These are phyloP conservation scores for Fraxinus cuspidata DNA, from an alignment of 257 asterid species.

Conservation along the genomic window DNA sequence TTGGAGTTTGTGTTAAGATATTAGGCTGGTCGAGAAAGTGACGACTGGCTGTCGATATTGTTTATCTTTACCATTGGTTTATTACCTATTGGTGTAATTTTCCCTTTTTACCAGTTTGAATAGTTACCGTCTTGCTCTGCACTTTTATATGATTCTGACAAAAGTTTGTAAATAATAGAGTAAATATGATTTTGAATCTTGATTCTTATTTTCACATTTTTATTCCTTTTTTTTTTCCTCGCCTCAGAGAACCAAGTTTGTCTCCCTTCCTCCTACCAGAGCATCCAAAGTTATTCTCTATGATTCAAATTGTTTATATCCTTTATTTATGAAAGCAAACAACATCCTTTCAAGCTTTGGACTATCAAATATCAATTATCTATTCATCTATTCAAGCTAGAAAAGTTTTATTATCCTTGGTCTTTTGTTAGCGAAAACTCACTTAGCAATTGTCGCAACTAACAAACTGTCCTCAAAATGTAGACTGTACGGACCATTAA, in stretches of 20 bases:
- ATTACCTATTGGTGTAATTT: not conserved
- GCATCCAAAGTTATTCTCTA: not conserved
- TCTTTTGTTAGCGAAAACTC: not conserved
- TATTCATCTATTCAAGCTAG: not conserved
- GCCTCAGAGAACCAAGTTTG: not conserved
- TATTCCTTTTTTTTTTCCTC: not conserved
- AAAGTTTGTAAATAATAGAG: not conserved
- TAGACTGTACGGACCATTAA: not conserved
- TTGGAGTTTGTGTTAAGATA: conserved; percentile 31
- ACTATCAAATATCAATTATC: not conserved
- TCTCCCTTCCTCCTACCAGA: conserved; percentile 1
- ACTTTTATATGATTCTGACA: not conserved
- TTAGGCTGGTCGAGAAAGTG: conserved; percentile 18
- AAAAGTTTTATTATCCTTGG: not conserved
- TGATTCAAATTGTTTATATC: not conserved
- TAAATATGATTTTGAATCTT: not conserved
- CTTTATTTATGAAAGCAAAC: not conserved
- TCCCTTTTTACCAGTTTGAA: not conserved
- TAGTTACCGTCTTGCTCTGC: not conserved
- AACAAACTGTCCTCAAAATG: not conserved
- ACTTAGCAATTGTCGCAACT: not conserved
- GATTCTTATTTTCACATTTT: not conserved
- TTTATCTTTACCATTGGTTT: not conserved
- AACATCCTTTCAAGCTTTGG: not conserved
- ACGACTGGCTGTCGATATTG: not conserved